Conservation (phyloP, 2,329 filamentous ascomycete species). For the Fusarium sp. region DNA sequence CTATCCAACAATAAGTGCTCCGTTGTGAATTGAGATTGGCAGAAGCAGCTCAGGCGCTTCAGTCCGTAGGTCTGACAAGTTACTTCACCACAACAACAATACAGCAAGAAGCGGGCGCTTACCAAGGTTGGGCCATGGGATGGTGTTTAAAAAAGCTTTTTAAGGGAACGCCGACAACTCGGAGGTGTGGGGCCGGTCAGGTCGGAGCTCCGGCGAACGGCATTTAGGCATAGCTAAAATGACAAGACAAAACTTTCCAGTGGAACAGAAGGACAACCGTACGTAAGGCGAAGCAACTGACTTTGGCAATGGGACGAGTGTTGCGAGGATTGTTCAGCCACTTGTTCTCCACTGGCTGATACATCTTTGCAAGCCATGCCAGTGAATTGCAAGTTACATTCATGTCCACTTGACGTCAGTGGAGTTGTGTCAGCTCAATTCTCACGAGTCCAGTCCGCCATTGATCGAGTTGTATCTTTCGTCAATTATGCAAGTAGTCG, state of each 20-base stretch:
- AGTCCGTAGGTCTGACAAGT: not conserved
- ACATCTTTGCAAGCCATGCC: not conserved
- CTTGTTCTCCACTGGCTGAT: not conserved
- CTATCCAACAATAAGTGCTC: not conserved
- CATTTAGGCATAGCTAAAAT: not conserved
- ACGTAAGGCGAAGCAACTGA: not conserved
- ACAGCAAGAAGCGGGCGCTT: not conserved
- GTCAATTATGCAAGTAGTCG: not conserved
- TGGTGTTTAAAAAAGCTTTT: not conserved
- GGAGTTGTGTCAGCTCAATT: not conserved
- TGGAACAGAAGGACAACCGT: not conserved
- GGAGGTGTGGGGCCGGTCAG: slow-evolving; percentile 1
- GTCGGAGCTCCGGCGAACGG: not conserved
- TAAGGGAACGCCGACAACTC: not conserved
- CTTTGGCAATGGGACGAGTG: not conserved
- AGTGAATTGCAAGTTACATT: not conserved
- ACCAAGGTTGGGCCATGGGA: not conserved
- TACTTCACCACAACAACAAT: not conserved
- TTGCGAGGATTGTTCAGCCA: not conserved
- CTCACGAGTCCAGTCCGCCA: not conserved
- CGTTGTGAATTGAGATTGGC: not conserved
- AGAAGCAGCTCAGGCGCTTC: not conserved
- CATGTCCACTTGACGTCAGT: not conserved
- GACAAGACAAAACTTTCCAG: not conserved
- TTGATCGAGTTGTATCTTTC: not conserved